These are phyloP conservation scores for Protomyces gravidus DNA, from an alignment of 1,139 yeast genomes.

Conservation along the genomic window DNA sequence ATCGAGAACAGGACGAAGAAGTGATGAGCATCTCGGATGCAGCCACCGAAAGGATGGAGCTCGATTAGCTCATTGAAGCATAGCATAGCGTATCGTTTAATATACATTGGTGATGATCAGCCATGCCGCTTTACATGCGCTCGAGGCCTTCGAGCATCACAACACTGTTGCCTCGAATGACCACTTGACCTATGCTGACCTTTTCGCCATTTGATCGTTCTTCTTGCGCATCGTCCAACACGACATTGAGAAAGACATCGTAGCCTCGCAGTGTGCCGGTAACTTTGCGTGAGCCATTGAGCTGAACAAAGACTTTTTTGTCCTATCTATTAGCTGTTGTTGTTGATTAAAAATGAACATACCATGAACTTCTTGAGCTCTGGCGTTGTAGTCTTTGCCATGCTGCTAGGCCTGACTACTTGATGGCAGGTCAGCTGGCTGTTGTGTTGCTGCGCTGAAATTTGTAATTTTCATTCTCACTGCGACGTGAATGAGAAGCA, in stretches of 20 bases:
- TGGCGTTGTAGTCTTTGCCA: conserved; percentile 52
- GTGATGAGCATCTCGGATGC: neutral
- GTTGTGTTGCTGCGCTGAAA: no score
- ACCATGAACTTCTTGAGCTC: conserved; percentile 49
- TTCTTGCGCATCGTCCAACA: conserved; percentile 69
- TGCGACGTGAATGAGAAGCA: no score
- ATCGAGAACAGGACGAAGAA: neutral
- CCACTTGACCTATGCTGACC: conserved; percentile 53
- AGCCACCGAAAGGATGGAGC: conserved; percentile 8
- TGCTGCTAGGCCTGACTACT: no score
- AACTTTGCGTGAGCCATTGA: conserved; percentile 70
- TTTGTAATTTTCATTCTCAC: no score
- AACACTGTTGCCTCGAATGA: conserved; percentile 48
- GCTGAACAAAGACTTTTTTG: conserved; percentile 62
- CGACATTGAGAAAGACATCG: conserved; percentile 71
- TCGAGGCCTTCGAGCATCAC: conserved; percentile 43
- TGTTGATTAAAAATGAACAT: conserved; percentile 34
- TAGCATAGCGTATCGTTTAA: neutral
- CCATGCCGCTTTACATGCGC: conserved; percentile 4
- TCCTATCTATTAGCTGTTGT: conserved; percentile 43
- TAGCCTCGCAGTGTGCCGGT: conserved; percentile 73
- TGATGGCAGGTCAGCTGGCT: no score
- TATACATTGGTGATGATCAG: neutral
- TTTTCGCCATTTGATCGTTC: conserved; percentile 51
- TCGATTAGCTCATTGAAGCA: neutral